phyloP scores from a whole-genome alignment of 2,329 filamentous ascomycete species.

The Arthrobotrys sphaeroides region DNA sequence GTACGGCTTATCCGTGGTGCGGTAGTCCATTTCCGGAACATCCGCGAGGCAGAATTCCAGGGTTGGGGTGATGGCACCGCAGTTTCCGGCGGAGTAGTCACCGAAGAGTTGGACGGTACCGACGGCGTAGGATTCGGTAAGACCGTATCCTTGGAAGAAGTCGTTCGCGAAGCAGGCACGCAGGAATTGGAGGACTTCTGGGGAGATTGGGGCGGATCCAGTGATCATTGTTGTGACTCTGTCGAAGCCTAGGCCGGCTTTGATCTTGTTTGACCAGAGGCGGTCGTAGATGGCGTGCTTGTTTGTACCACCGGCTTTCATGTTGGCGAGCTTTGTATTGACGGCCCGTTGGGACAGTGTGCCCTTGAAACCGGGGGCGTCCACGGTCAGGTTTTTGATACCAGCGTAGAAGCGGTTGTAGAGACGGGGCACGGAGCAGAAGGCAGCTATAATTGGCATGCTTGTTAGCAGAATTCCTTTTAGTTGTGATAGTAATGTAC shows the following conservation, averaged over 20 bases:
- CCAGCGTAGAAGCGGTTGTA: constrained; percentile 89
- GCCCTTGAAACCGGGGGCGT: constrained; percentile 82
- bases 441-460: constrained; percentile 63
- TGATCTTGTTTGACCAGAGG: constrained; percentile 90
- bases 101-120: constrained; percentile 73
- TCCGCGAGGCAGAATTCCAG: constrained; percentile 83
- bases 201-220: constrained; percentile 90
- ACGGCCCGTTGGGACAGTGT: constrained; percentile 82
- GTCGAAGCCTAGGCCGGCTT: constrained; percentile 82
- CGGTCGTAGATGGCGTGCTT: constrained; percentile 81
- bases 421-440: constrained; percentile 88
- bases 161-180: constrained; percentile 81
- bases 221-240: constrained; percentile 78
- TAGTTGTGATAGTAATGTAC: neutral
- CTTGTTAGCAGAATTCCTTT: neutral
- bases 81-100: constrained; percentile 82
- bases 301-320: constrained; percentile 81
- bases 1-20: constrained; percentile 83
- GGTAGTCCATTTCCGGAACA: constrained; percentile 93
- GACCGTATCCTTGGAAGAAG: constrained; percentile 87
- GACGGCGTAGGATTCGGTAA: constrained; percentile 91
- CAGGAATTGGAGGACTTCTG: constrained; percentile 86
- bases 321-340: constrained; percentile 78
- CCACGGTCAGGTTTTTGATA: constrained; percentile 79
- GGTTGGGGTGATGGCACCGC: constrained; percentile 75